Percentiles rank a stretch among this genome's conserved stretches.
Conservation (phyloP, 352 stramenopile species). For the Pythium grandisporangium region DNA sequence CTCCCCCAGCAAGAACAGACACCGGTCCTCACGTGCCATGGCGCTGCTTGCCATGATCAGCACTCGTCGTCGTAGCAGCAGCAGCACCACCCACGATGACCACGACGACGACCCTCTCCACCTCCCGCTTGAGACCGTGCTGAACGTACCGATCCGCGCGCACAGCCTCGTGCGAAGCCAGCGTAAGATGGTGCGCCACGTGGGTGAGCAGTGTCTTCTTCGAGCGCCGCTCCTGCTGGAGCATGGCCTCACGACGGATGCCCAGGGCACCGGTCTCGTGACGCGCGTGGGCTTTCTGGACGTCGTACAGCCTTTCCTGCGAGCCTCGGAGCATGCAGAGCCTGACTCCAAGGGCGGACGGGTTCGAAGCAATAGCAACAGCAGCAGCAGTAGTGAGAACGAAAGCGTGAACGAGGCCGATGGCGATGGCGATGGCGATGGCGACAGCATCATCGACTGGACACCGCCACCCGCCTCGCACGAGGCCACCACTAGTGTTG, state of each 20-base stretch:
- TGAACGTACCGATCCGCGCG: conserved; percentile 15
- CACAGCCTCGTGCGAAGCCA: conserved; percentile 14
- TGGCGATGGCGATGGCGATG: no score
- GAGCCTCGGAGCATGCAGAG: conserved; percentile 9
- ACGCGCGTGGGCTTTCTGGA: conserved; percentile 15
- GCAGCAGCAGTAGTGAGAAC: no score
- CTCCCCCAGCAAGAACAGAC: no score
- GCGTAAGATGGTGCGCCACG: conserved; percentile 16
- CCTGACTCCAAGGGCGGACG: conserved; percentile 4
- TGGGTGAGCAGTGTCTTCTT: conserved; percentile 15
- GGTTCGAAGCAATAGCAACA: conserved; percentile 1
- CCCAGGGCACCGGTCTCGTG: conserved; percentile 10
- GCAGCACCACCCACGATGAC: no score
- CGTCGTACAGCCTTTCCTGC: conserved; percentile 15
- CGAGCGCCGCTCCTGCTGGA: conserved; percentile 15
- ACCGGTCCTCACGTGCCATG: no score
- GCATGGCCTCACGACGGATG: conserved; percentile 16
- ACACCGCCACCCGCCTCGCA: no score
- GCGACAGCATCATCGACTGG: no score
- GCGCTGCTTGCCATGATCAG: conserved; percentile 1
- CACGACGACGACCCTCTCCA: conserved; percentile 10
- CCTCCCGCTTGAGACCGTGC: conserved; percentile 14
- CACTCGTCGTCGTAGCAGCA: conserved; percentile 1
- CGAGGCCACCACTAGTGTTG: no score
- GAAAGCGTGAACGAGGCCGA: no score